Conservation (phyloP, 208 protist genomes). For the Leishmania tarentolae region DNA sequence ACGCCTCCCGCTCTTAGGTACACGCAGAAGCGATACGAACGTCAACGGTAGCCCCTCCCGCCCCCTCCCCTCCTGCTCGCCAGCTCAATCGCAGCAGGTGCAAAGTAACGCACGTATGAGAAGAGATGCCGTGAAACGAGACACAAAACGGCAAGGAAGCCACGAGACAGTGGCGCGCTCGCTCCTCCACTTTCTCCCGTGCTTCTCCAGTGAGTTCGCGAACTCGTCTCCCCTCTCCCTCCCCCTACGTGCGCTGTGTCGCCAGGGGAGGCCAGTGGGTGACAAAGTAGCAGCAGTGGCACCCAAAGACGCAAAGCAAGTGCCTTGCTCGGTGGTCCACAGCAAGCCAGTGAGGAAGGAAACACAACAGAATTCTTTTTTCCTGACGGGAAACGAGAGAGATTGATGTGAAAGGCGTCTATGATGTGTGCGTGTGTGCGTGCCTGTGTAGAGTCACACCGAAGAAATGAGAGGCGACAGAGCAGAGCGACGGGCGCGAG, state of each 20-base stretch:
- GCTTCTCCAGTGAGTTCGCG: neutral
- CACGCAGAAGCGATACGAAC: neutral
- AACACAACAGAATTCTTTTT: neutral
- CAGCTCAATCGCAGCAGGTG: neutral
- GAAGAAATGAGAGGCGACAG: neutral
- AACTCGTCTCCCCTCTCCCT: neutral
- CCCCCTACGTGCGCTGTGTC: neutral
- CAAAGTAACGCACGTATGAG: neutral
- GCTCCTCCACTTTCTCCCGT: neutral
- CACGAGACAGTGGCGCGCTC: constrained; percentile 1
- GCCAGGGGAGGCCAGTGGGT: neutral
- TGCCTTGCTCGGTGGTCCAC: neutral
- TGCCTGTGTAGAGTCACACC: neutral
- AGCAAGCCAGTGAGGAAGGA: neutral
- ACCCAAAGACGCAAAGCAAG: neutral
- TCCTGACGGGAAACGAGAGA: neutral
- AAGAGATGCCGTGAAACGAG: neutral
- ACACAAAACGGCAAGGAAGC: neutral
- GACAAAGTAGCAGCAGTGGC: neutral
- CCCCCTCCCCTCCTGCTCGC: neutral
- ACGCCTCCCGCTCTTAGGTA: neutral
- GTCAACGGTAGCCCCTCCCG: neutral
- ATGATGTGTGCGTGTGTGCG: neutral
- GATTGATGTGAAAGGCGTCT: neutral
- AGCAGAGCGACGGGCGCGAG: neutral